Evolutionary conservation across 169 alveolate genomes (phyloP).

Genomic region (Plasmodium ovale): DNA sequence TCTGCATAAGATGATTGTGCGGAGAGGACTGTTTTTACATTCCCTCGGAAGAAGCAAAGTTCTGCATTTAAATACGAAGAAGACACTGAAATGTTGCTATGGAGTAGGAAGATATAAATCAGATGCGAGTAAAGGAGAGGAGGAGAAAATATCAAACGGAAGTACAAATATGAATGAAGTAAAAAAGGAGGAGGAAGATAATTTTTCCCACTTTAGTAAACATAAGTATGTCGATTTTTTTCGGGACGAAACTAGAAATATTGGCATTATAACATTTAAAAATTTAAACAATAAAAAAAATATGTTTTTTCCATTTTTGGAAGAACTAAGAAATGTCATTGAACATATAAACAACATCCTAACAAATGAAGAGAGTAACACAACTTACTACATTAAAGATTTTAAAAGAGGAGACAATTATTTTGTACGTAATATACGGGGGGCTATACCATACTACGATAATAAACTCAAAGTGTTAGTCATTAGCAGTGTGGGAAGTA

Average conservation of each 20-base stretch:
- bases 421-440: slow-evolving; percentile 24
- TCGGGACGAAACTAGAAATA: slow-evolving; percentile 53
- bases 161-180: not conserved
- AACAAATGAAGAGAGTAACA: slow-evolving; percentile 44
- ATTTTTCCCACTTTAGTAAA: not conserved
- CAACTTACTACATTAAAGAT: slow-evolving; percentile 22
- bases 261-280: slow-evolving; percentile 56
- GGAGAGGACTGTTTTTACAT: too few species aligned
- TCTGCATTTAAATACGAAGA: not conserved
- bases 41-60: too few species aligned
- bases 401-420: slow-evolving; percentile 37
- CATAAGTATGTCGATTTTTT: slow-evolving; percentile 57
- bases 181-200: not conserved
- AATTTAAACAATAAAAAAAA: slow-evolving; percentile 36
- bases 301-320: slow-evolving; percentile 21
- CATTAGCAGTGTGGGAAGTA: not conserved
- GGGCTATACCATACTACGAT: slow-evolving; percentile 52
- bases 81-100: not conserved
- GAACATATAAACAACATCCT: slow-evolving; percentile 39
- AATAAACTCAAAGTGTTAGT: slow-evolving; percentile 37
- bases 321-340: slow-evolving; percentile 47
- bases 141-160: not conserved
- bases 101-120: not conserved
- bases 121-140: not conserved
- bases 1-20: too few species aligned